Evolutionary conservation across 2,329 filamentous ascomycete species (phyloP).

Genomic region (Neonectria punicea): DNA sequence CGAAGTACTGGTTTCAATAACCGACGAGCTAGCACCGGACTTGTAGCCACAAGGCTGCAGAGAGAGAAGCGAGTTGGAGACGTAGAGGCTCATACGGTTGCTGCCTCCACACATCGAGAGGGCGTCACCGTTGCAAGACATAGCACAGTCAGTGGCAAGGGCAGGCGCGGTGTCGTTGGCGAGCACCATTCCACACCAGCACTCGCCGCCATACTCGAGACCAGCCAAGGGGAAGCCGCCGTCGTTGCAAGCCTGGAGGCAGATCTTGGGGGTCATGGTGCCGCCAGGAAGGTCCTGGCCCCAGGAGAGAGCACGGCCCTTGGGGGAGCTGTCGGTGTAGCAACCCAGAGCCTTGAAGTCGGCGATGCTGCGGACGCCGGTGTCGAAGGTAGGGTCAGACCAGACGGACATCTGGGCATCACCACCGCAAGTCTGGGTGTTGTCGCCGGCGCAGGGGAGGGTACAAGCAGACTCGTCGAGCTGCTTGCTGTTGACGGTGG

Average conservation of each 20-base stretch:
- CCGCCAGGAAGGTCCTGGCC: conserved; percentile 49
- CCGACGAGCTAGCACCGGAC: conserved; percentile 32
- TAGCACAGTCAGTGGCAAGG: conserved; percentile 56
- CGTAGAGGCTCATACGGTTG: conserved; percentile 56
- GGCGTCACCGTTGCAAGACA: conserved; percentile 62
- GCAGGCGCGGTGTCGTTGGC: conserved; percentile 57
- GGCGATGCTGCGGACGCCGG: conserved; percentile 57
- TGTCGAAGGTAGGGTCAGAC: conserved; percentile 60
- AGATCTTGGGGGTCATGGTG: conserved; percentile 55
- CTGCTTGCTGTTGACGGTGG: conserved; percentile 63
- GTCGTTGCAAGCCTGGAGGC: conserved; percentile 54
- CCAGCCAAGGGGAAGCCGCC: conserved; percentile 61
- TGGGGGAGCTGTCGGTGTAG: conserved; percentile 57
- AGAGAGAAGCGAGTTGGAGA: conserved; percentile 60
- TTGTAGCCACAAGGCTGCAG: conserved; percentile 59
- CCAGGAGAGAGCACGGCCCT: conserved; percentile 59
- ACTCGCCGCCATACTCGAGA: conserved; percentile 59
- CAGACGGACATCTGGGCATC: conserved; percentile 59
- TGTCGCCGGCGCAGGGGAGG: conserved; percentile 63
- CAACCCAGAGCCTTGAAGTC: conserved; percentile 72
- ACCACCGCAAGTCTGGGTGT: conserved; percentile 58
- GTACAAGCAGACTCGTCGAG: conserved; percentile 65
- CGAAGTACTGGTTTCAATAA: conserved; percentile 18
- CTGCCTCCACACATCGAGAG: conserved; percentile 56
- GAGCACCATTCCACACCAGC: conserved; percentile 64